phyloP scores from a whole-genome alignment of 768 basidiomycete genomes.

The Pleurotus tuber-regium region DNA sequence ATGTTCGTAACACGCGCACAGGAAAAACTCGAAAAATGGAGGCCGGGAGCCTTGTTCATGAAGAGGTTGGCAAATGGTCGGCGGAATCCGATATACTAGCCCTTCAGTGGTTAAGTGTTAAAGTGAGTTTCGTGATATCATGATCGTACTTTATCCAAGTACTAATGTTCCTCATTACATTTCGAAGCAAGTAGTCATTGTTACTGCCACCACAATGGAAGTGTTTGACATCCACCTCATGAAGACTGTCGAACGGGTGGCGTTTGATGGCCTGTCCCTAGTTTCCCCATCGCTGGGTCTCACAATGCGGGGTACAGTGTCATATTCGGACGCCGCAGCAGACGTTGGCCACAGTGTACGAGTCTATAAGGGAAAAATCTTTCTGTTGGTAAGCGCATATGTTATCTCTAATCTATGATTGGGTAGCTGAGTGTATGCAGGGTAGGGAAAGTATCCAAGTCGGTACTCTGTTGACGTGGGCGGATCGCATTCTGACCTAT shows the following conservation, averaged over 20 bases:
- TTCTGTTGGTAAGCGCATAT: constrained; percentile 69
- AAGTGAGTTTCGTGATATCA: constrained; percentile 67
- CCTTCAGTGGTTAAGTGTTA: constrained; percentile 84
- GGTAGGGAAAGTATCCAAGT: constrained; percentile 66
- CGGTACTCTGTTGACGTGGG: constrained; percentile 91
- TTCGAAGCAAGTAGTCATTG: constrained; percentile 63
- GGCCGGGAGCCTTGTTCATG: constrained; percentile 62
- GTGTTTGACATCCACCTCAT: constrained; percentile 65
- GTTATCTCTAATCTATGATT: not conserved
- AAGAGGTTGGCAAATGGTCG: constrained; percentile 57
- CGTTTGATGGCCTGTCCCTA: constrained; percentile 55
- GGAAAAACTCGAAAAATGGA: constrained; percentile 61
- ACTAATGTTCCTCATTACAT: constrained; percentile 6
- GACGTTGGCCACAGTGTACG: constrained; percentile 71
- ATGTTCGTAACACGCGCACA: constrained; percentile 48
- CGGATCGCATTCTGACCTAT: constrained; percentile 81
- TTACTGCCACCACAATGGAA: constrained; percentile 56
- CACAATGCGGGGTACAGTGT: constrained; percentile 43
- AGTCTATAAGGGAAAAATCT: constrained; percentile 88
- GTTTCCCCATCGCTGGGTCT: constrained; percentile 50
- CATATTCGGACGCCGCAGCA: constrained; percentile 47
- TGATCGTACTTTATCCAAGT: too few relatives aligned
- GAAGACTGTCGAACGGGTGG: constrained; percentile 59
- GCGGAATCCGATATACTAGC: constrained; percentile 64
- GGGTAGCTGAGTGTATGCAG: constrained; percentile 33